Percentiles rank a stretch among this genome's conserved stretches.
Conservation (phyloP, 208 protist genomes). For the Crithidia acanthocephali region DNA sequence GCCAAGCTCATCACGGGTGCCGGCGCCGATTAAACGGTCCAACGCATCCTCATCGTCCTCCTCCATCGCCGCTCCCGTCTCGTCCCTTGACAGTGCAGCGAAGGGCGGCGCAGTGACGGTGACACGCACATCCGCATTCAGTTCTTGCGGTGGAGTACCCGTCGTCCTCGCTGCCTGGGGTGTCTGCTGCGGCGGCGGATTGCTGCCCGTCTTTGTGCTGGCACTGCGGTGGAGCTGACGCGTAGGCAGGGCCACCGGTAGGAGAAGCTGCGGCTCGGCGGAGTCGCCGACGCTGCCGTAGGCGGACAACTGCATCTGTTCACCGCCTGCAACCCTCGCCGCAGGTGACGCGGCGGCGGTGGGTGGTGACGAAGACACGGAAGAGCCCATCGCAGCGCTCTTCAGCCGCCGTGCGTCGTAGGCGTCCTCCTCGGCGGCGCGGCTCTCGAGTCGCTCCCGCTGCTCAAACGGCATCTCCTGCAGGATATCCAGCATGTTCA, state of each 20-base stretch:
- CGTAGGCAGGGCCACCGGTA: not conserved
- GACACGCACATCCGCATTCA: not conserved
- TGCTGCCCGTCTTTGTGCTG: not conserved
- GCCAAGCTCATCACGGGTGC: slow-evolving; percentile 35
- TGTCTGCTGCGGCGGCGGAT: too few species aligned
- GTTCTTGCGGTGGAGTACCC: too few species aligned
- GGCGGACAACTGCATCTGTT: not conserved
- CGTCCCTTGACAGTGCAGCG: not conserved
- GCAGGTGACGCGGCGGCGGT: not conserved
- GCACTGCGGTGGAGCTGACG: slow-evolving; percentile 12
- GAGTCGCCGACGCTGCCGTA: slow-evolving; percentile 5
- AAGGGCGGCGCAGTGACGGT: not conserved
- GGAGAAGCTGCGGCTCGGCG: slow-evolving; percentile 8
- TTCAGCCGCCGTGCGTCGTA: slow-evolving; percentile 10
- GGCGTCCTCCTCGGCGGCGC: slow-evolving; percentile 18
- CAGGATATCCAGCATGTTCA: slow-evolving; percentile 16
- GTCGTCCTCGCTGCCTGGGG: too few species aligned
- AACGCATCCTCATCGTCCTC: slow-evolving; percentile 28
- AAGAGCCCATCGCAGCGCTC: not conserved
- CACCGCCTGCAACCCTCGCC: not conserved
- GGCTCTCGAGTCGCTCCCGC: slow-evolving; percentile 24
- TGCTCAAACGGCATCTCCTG: slow-evolving; percentile 24
- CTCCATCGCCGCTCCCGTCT: not conserved
- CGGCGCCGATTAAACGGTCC: slow-evolving; percentile 33
- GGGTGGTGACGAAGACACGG: too few species aligned